A percentile compares a stretch with the other conserved stretches of the same genome.
Conservation (phyloP, 805 yeast genomes). For the Starmerella vaccinii region DNA sequence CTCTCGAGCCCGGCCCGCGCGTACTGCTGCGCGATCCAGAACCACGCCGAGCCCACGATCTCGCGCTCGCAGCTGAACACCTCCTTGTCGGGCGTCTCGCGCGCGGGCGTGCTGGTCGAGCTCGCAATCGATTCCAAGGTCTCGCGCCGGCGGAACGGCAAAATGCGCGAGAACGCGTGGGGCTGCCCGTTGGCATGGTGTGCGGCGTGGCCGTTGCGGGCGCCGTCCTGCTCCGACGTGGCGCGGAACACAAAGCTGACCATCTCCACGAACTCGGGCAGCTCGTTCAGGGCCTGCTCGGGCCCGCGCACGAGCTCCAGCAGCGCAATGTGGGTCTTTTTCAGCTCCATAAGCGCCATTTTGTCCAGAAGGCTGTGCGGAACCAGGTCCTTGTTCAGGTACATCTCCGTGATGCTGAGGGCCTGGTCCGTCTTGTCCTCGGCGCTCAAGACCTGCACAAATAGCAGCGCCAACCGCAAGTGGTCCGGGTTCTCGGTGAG, state of each 20-base stretch:
- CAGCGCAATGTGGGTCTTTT: constrained; percentile 64
- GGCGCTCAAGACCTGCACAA: constrained; percentile 53
- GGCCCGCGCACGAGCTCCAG: constrained; percentile 52
- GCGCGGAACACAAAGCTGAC: constrained; percentile 41
- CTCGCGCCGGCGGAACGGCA: constrained; percentile 8
- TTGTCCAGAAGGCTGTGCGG: constrained; percentile 30
- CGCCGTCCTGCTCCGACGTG: background rate
- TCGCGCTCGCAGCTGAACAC: constrained; percentile 5
- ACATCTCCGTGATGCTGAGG: constrained; percentile 46
- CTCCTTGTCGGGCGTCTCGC: constrained; percentile 28
- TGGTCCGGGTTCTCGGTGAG: constrained; percentile 39
- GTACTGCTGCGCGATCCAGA: constrained; percentile 60
- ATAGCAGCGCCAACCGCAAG: constrained; percentile 55
- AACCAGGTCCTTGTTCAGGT: constrained; percentile 36
- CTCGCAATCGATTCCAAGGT: constrained; percentile 9
- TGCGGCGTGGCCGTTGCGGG: background rate
- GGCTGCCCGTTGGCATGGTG: background rate
- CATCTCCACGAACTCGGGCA: constrained; percentile 57
- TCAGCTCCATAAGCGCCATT: constrained; percentile 50
- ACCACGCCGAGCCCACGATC: constrained; percentile 43
- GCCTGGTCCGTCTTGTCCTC: constrained; percentile 48
- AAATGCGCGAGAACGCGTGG: background rate
- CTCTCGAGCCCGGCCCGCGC: constrained; percentile 41
- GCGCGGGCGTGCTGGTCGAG: constrained; percentile 27
- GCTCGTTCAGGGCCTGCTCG: constrained; percentile 46